phyloP scores from a whole-genome alignment of 1,284 basidiomycete genomes.

The Trichosporon sp. region DNA sequence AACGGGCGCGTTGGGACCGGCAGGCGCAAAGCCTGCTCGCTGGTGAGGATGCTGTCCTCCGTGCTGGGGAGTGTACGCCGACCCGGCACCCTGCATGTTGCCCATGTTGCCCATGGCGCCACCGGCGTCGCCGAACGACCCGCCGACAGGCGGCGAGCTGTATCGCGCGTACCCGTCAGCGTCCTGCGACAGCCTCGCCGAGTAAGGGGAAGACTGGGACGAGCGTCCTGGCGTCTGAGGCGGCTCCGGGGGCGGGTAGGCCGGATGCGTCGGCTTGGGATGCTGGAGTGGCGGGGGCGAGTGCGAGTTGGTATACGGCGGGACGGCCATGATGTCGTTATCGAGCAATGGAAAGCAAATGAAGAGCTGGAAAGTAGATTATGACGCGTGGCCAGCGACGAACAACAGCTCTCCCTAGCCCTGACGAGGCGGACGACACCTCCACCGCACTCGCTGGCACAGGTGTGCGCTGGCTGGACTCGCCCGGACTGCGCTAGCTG shows the following conservation, averaged over 20 bases:
- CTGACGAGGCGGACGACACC: neutral
- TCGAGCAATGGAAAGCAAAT: neutral
- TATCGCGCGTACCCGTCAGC: slow-evolving; percentile 53
- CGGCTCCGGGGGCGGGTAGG: slow-evolving; percentile 80
- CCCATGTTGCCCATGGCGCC: slow-evolving; percentile 25
- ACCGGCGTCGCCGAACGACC: slow-evolving; percentile 12
- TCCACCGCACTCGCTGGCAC: neutral
- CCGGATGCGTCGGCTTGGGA: slow-evolving; percentile 85
- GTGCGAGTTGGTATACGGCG: slow-evolving; percentile 56
- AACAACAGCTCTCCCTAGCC: neutral
- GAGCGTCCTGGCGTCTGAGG: slow-evolving; percentile 67
- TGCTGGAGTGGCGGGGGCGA: slow-evolving; percentile 83
- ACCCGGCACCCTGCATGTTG: slow-evolving; percentile 16
- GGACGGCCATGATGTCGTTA: slow-evolving; percentile 37
- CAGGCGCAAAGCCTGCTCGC: slow-evolving; percentile 20
- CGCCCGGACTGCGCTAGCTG: too few relatives aligned
- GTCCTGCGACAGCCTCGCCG: slow-evolving; percentile 58
- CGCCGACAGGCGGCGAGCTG: slow-evolving; percentile 55
- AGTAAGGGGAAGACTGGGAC: slow-evolving; percentile 51
- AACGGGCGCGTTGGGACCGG: slow-evolving; percentile 29
- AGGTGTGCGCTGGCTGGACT: neutral
- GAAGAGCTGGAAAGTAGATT: slow-evolving; percentile 15
- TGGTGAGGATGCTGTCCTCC: slow-evolving; percentile 19
- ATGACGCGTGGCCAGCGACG: slow-evolving; percentile 22
- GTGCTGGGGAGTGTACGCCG: slow-evolving; percentile 21